Conservation (phyloP, 495 filamentous ascomycete species). For the Astrothelium macrocarpum region DNA sequence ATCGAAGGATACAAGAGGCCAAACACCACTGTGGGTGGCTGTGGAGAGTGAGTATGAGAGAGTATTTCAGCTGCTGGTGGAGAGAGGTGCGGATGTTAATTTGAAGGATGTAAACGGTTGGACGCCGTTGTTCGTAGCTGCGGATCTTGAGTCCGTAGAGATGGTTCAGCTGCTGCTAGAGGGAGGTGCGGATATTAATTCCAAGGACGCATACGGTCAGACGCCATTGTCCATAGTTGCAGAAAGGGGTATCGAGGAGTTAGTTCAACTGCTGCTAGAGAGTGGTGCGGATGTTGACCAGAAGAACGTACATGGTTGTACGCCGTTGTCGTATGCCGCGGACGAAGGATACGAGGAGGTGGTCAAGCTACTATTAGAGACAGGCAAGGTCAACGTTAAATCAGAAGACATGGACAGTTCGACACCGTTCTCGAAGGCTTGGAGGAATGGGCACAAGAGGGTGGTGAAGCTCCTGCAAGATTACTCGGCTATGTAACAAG, state of each 20-base stretch:
- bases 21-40: slow-evolving; percentile 10
- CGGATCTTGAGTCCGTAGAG: background rate
- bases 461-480: too few relatives aligned
- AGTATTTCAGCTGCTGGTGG: background rate
- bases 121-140: background rate
- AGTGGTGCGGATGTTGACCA: background rate
- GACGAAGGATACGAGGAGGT: background rate
- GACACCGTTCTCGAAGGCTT: too few relatives aligned
- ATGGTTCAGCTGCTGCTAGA: background rate
- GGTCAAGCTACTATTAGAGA: background rate
- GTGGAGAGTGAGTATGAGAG: background rate
- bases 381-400: background rate
- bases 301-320: background rate
- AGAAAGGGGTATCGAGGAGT: background rate
- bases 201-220: background rate
- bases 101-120: background rate
- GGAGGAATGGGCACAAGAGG: too few relatives aligned
- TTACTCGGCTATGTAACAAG: too few relatives aligned
- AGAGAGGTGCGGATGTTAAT: background rate
- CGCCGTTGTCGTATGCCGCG: background rate
- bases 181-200: background rate
- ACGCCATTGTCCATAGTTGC: background rate
- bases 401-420: background rate
- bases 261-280: background rate
- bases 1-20: slow-evolving; percentile 4